Conservation (phyloP, 73 alveolate species). For the Urostyla sp. region DNA sequence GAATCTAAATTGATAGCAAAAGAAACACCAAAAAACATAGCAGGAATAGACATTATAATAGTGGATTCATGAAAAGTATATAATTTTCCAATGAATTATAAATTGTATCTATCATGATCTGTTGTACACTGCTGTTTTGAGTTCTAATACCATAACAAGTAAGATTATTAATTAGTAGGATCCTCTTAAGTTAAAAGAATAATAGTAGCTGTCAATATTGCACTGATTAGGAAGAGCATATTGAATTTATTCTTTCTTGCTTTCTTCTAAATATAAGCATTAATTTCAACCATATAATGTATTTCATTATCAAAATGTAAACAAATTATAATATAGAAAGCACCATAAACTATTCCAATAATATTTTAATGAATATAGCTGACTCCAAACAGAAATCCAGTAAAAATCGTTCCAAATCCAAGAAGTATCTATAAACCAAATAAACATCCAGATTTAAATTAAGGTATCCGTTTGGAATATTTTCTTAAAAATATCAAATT, state of each 20-base stretch:
- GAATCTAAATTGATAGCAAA: conserved; percentile 44
- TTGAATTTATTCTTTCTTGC: conserved; percentile 63
- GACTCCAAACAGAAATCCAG: conserved; percentile 34
- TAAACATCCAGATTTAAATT: not conserved
- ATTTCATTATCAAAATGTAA: conserved; percentile 31
- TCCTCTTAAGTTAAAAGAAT: conserved; percentile 40
- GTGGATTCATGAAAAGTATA: conserved; percentile 60
- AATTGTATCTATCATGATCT: not conserved
- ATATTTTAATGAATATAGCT: conserved; percentile 44
- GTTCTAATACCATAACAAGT: conserved; percentile 42
- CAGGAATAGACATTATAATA: conserved; percentile 51
- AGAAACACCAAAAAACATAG: conserved; percentile 66
- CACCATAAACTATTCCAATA: conserved; percentile 59
- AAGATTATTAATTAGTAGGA: conserved; percentile 1
- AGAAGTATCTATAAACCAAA: not conserved
- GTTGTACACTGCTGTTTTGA: conserved; percentile 13
- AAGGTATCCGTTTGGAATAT: conserved; percentile 14
- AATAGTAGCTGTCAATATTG: conserved; percentile 15
- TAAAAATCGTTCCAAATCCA: not conserved
- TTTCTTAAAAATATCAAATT: conserved; percentile 57
- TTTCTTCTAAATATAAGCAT: conserved; percentile 52
- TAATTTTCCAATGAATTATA: conserved; percentile 40
- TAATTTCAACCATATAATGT: conserved; percentile 47
- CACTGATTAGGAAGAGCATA: conserved; percentile 22
- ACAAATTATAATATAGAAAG: conserved; percentile 38